phyloP scores from a whole-genome alignment of 192 early-diverging fungal genomes.

The Chytriomyces sp. region DNA sequence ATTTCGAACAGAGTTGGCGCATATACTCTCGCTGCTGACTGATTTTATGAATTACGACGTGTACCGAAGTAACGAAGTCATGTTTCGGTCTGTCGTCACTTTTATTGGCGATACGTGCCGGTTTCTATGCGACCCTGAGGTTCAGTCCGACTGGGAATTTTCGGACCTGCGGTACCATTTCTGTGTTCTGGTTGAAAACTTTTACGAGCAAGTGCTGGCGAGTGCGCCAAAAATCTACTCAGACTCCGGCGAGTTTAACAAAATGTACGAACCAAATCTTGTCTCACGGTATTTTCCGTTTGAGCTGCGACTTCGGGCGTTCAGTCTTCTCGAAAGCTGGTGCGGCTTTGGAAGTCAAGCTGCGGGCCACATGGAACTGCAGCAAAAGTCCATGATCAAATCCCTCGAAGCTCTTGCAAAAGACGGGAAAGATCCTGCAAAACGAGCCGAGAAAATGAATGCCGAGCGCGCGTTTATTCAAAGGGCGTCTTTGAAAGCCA shows the following conservation, averaged over 20 bases:
- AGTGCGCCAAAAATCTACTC: constrained; percentile 30
- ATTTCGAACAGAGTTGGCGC: constrained; percentile 72
- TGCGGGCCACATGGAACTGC: constrained; percentile 60
- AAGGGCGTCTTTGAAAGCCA: constrained; percentile 79
- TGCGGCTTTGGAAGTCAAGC: constrained; percentile 79
- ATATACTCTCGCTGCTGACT: constrained; percentile 72
- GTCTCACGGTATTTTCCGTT: constrained; percentile 62
- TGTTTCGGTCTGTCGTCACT: constrained; percentile 67
- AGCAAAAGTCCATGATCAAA: constrained; percentile 69
- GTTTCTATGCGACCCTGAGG: constrained; percentile 75
- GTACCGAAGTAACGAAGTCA: constrained; percentile 63
- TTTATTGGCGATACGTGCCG: constrained; percentile 57
- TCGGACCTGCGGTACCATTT: constrained; percentile 86
- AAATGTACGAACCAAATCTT: background rate
- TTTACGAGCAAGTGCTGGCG: constrained; percentile 74
- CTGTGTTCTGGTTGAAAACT: constrained; percentile 83
- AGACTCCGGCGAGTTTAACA: background rate
- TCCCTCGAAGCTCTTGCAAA: constrained; percentile 70
- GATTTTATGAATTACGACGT: constrained; percentile 65
- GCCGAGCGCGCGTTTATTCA: constrained; percentile 79
- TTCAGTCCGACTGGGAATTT: constrained; percentile 86
- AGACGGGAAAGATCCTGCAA: constrained; percentile 72
- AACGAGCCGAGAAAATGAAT: constrained; percentile 70
- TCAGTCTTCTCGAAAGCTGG: constrained; percentile 90
- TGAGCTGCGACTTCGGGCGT: constrained; percentile 76